phyloP scores from a whole-genome alignment of 176 grass and related monocot genomes.

The Avena eriantha region DNA sequence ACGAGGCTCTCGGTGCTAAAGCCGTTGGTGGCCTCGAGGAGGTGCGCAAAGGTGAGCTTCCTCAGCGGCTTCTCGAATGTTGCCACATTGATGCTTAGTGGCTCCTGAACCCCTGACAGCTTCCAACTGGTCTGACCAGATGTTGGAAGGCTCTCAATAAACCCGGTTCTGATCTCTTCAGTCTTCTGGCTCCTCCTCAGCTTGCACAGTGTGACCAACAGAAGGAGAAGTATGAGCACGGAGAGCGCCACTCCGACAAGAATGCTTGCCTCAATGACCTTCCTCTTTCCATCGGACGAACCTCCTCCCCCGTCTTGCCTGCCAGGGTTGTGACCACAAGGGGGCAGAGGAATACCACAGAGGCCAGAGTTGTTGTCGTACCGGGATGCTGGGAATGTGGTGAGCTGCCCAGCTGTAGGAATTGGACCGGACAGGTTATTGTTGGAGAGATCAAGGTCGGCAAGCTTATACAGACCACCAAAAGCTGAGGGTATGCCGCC shows the following conservation, averaged over 20 bases:
- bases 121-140: conserved; percentile 81
- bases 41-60: conserved; percentile 94
- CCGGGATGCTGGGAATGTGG: conserved; percentile 63
- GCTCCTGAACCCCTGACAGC: conserved; percentile 72
- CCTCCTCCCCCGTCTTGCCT: neutral
- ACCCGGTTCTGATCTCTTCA: conserved; percentile 53
- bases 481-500: conserved; percentile 70
- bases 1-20: conserved; percentile 84
- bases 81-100: conserved; percentile 94
- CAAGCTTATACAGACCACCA: conserved; percentile 57
- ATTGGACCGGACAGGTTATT: conserved; percentile 84
- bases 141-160: conserved; percentile 78
- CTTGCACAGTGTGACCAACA: conserved; percentile 74
- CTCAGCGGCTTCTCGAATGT: conserved; percentile 91
- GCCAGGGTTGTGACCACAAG: conserved; percentile 42
- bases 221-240: conserved; percentile 57
- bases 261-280: conserved; percentile 60
- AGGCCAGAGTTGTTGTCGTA: conserved; percentile 83
- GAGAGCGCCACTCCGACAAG: conserved; percentile 72
- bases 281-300: conserved; percentile 47
- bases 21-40: conserved; percentile 94
- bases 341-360: conserved; percentile 83
- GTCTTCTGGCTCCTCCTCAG: conserved; percentile 70
- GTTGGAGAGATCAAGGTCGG: conserved; percentile 86
- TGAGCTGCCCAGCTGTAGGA: conserved; percentile 80